These are phyloP conservation scores for Aspergillus glaucus DNA, from an alignment of 2,329 filamentous ascomycete species.

Conservation along the genomic window DNA sequence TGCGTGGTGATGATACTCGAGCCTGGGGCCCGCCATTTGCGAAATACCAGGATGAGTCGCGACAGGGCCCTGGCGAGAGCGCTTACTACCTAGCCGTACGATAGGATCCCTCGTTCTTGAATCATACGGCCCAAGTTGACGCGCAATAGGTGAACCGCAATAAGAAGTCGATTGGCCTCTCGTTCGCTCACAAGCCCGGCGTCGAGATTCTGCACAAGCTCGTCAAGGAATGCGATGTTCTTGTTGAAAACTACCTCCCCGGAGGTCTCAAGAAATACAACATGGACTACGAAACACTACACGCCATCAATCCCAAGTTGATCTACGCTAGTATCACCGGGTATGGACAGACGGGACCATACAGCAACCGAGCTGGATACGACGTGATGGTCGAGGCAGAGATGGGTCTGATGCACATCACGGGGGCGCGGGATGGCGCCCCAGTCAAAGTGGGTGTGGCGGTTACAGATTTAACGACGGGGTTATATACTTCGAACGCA, in stretches of 20 bases:
- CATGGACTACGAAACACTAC: slow-evolving; percentile 79
- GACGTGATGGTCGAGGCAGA: slow-evolving; percentile 99
- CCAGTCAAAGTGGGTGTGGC: slow-evolving; percentile 97
- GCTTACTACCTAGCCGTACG: slow-evolving; percentile 86
- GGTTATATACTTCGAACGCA: slow-evolving; percentile 88
- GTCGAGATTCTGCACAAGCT: slow-evolving; percentile 83
- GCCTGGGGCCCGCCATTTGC: slow-evolving; percentile 97
- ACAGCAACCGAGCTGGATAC: slow-evolving; percentile 81
- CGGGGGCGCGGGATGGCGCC: slow-evolving; percentile 75
- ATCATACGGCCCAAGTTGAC: slow-evolving; percentile 2
- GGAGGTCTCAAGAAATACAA: slow-evolving; percentile 82
- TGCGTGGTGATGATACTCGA: slow-evolving; percentile 83
- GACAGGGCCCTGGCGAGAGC: slow-evolving; percentile 70
- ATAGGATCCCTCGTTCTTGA: not conserved
- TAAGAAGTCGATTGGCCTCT: slow-evolving; percentile 88
- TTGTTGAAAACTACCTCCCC: slow-evolving; percentile 96
- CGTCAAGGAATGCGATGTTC: slow-evolving; percentile 75
- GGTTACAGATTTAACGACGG: slow-evolving; percentile 92
- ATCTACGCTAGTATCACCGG: slow-evolving; percentile 97
- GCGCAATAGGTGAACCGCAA: slow-evolving; percentile 76
- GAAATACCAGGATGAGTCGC: slow-evolving; percentile 57
- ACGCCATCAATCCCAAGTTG: slow-evolving; percentile 72
- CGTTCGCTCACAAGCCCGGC: slow-evolving; percentile 78
- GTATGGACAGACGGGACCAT: slow-evolving; percentile 92
- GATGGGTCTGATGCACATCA: slow-evolving; percentile 98